Conservation (phyloP, 768 basidiomycete genomes). For the Lenzites betulinus region DNA sequence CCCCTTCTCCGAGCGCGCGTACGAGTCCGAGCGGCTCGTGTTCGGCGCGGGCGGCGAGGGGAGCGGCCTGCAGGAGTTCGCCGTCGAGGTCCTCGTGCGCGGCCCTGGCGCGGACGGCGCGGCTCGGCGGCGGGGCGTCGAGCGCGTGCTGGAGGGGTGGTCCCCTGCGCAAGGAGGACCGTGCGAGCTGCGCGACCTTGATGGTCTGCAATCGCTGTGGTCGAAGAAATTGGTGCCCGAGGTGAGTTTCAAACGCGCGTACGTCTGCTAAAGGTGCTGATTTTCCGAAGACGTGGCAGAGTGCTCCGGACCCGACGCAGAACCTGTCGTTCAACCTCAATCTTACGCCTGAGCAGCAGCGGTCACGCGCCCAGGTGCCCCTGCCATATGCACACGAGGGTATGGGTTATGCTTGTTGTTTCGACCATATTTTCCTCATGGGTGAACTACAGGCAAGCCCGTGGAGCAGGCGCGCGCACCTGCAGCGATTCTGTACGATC, state of each 20-base stretch:
- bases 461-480: slow-evolving; percentile 29
- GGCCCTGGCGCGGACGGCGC: slow-evolving; percentile 35
- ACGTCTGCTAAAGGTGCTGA: background rate
- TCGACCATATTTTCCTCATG: background rate
- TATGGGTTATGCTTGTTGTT: slow-evolving; percentile 27
- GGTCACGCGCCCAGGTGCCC: slow-evolving; percentile 78
- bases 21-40: slow-evolving; percentile 62
- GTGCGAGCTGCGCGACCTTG: slow-evolving; percentile 53
- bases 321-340: slow-evolving; percentile 86
- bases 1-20: slow-evolving; percentile 61
- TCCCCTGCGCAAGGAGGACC: slow-evolving; percentile 34
- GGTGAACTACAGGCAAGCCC: slow-evolving; percentile 37
- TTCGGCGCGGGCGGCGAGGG: slow-evolving; percentile 56
- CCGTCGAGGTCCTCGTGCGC: slow-evolving; percentile 62
- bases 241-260: slow-evolving; percentile 28
- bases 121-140: slow-evolving; percentile 54
- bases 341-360: slow-evolving; percentile 80
- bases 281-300: slow-evolving; percentile 1
- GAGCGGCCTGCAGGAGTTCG: slow-evolving; percentile 50
- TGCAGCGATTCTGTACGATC: slow-evolving; percentile 81
- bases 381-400: slow-evolving; percentile 92
- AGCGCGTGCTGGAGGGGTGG: slow-evolving; percentile 70
- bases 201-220: slow-evolving; percentile 50
- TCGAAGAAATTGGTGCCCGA: slow-evolving; percentile 20
- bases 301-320: slow-evolving; percentile 61